phyloP scores from a whole-genome alignment of 2,329 filamentous ascomycete genomes.

The Parastagonospora nodorum region DNA sequence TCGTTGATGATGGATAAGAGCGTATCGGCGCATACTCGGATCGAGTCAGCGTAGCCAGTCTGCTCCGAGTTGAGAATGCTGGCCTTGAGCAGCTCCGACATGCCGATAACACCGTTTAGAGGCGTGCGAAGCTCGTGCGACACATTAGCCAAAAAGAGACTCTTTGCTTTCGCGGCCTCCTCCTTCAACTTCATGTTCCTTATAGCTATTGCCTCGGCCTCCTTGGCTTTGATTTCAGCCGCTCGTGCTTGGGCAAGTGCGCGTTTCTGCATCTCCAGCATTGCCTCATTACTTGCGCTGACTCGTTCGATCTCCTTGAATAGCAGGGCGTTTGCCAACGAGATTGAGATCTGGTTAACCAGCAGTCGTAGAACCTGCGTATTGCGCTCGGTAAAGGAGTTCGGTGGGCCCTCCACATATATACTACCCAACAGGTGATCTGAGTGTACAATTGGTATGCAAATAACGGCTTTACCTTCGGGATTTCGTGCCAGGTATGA shows the following conservation, averaged over 20 bases:
- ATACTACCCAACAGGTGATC: slow-evolving; percentile 73
- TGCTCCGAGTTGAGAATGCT: slow-evolving; percentile 63
- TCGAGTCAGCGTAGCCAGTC: slow-evolving; percentile 66
- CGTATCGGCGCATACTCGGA: slow-evolving; percentile 66
- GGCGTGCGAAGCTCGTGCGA: slow-evolving; percentile 64
- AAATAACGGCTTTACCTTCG: slow-evolving; percentile 74
- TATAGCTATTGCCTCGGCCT: slow-evolving; percentile 75
- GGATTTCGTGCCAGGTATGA: slow-evolving; percentile 72
- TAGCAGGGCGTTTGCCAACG: slow-evolving; percentile 66
- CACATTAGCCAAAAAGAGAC: slow-evolving; percentile 69
- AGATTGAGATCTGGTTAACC: slow-evolving; percentile 76
- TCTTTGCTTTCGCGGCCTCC: slow-evolving; percentile 82
- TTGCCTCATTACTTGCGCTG: slow-evolving; percentile 76
- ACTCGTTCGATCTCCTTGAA: slow-evolving; percentile 75
- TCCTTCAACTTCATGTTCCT: slow-evolving; percentile 81
- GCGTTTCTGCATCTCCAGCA: slow-evolving; percentile 77
- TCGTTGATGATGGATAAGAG: slow-evolving; percentile 60
- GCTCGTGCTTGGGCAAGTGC: slow-evolving; percentile 73
- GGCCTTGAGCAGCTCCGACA: slow-evolving; percentile 65
- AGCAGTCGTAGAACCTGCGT: slow-evolving; percentile 64
- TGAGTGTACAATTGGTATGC: slow-evolving; percentile 78
- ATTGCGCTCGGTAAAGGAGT: slow-evolving; percentile 75
- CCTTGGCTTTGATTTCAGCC: slow-evolving; percentile 76
- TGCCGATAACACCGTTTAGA: slow-evolving; percentile 60
- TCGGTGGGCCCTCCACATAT: slow-evolving; percentile 77